phyloP scores from a whole-genome alignment of 495 filamentous ascomycete species.

The Staphylotrichum longicolle region DNA sequence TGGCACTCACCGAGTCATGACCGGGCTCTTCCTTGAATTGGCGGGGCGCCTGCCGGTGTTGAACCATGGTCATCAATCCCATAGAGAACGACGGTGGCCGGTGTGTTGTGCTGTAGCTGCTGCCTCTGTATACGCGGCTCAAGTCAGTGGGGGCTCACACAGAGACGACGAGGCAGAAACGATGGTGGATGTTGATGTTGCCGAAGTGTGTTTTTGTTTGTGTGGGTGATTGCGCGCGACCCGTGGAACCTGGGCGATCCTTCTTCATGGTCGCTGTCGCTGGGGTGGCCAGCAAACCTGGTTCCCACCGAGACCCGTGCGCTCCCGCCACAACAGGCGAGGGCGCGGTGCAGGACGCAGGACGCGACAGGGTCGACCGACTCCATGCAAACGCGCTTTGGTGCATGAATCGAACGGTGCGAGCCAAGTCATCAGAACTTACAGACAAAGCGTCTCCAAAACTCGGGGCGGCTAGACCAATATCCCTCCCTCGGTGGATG shows the following conservation, averaged over 20 bases:
- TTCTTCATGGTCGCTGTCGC: conserved; percentile 21
- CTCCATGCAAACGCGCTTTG: conserved; percentile 12
- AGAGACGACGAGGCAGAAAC: background rate
- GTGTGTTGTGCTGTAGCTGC: background rate
- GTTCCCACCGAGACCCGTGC: conserved; percentile 31
- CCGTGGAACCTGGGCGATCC: conserved; percentile 29
- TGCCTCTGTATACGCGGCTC: conserved; percentile 13
- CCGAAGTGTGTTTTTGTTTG: too few species aligned
- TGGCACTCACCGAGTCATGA: conserved; percentile 39
- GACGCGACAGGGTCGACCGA: conserved; percentile 3
- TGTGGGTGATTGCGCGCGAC: background rate
- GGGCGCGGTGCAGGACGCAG: conserved; percentile 5
- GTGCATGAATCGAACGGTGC: conserved; percentile 1
- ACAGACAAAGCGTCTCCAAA: background rate
- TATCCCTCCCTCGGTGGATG: background rate
- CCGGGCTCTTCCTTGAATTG: conserved; percentile 40
- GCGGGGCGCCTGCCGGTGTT: conserved; percentile 41
- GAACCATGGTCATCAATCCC: conserved; percentile 41
- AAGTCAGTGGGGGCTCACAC: conserved; percentile 11
- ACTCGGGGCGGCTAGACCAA: background rate
- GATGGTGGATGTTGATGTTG: too few species aligned
- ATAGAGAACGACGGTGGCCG: conserved; percentile 27
- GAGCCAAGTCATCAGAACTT: background rate
- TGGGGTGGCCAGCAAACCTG: conserved; percentile 28
- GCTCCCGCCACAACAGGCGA: conserved; percentile 15